Evolutionary conservation across 306 rosid genomes (phyloP).

Genomic region (Quercus alba): DNA sequence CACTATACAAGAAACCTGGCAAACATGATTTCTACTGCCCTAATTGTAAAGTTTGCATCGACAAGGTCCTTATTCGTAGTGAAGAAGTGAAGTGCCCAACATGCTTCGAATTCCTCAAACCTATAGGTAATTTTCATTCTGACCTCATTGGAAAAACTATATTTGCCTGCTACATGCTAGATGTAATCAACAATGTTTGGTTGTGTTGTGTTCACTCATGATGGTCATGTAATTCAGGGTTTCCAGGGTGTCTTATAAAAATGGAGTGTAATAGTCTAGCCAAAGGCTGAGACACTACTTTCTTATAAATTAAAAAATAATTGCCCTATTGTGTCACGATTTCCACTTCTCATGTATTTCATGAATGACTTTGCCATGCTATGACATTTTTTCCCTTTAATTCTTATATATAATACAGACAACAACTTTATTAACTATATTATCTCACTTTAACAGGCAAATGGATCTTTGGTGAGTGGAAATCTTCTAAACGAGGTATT

Average conservation of each 20-base stretch:
- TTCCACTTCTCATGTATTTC: neutral
- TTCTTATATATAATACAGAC: neutral
- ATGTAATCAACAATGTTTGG: too few relatives aligned
- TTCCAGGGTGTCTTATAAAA: too few relatives aligned
- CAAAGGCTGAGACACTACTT: too few relatives aligned
- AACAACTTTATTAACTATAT: neutral
- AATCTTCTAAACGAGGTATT: slow-evolving; percentile 35
- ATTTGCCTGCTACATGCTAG: too few relatives aligned
- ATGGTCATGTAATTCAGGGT: too few relatives aligned
- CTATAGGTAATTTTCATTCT: slow-evolving; percentile 31
- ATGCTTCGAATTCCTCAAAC: slow-evolving; percentile 72
- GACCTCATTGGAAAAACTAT: too few relatives aligned
- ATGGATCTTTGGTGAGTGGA: slow-evolving; percentile 37
- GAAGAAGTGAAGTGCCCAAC: slow-evolving; percentile 47
- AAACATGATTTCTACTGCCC: slow-evolving; percentile 71
- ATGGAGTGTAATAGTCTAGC: too few relatives aligned
- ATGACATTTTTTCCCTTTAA: neutral
- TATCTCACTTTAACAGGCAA: slow-evolving; percentile 36
- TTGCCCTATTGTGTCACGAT: too few relatives aligned
- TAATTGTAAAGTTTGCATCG: slow-evolving; percentile 62
- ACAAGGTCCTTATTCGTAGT: slow-evolving; percentile 48
- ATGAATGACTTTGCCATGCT: neutral
- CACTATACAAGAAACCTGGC: slow-evolving; percentile 38
- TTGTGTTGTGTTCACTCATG: too few relatives aligned
- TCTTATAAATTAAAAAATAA: too few relatives aligned